Evolutionary conservation across 495 filamentous ascomycete genomes (phyloP), one percentile per base, ranked within the genome.

Genomic region (Penicillium verhagenii): DNA sequence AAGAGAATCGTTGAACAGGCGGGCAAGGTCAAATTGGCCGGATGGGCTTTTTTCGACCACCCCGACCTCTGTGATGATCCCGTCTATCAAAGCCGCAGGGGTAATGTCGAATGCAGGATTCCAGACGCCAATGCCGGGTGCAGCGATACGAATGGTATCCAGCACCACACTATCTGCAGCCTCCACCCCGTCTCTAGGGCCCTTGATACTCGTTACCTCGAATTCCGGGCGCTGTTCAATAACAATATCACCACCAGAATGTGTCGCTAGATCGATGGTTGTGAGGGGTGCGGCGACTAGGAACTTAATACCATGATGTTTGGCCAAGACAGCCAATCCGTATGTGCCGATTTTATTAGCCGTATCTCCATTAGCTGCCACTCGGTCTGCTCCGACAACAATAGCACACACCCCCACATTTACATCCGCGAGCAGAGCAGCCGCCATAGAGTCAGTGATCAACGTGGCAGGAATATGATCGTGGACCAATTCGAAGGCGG

Each of bases 311-410:
- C 86, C 88, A 66, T 97, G 95, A 62, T 90, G 75, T 55, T 80
- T 85, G 20, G 94, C 94, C 24, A 94, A 78, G 3, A 96, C 88
- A 10, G 94, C 92, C 25, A 98, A 80, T 35, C 80, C 72, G 68
- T 97, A 97, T n/a, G 94, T 98, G 25, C 94, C 94, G 53, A 98
- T 95, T 75, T 98, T 98, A 71, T 98, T 98, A 40, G 94, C 94
- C 2, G 94, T 97, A 72, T 98, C 94, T 29, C 94, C 94, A 66
- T 98, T 98, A 25, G 90, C 88, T 35, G 92, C 94, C 9, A 98
- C 95, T 46, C 94, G 84, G 68, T 98, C 94, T 18, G 94, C 94
- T 18, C 94, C 94, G 1, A 97, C 95, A 50, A 98, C 83, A 50
- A 98, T 88, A 18, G 90, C 92, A 26, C 85, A 82, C 54, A 97